A percentile compares a stretch with the other conserved stretches of the same genome.
Conservation (phyloP, 2,329 filamentous ascomycete species). For the Myriosclerotinia scirpicola region DNA sequence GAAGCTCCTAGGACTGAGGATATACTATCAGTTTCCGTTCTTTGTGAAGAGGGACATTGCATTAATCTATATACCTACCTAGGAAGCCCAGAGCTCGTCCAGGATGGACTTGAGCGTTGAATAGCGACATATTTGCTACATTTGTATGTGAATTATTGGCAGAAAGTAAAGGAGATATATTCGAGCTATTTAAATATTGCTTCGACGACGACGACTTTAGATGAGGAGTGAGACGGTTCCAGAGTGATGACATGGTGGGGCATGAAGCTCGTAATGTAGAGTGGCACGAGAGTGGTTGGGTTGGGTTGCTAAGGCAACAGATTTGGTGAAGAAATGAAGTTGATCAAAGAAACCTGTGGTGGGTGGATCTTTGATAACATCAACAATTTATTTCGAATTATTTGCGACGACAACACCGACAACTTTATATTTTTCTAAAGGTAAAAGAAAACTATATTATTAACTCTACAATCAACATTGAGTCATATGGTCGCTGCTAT, state of each 20-base stretch:
- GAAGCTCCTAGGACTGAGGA: conserved; percentile 79
- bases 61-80: conserved; percentile 41
- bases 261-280: conserved; percentile 17
- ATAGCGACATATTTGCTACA: conserved; percentile 46
- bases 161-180: neutral
- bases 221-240: conserved; percentile 9
- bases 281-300: neutral
- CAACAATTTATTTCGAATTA: neutral
- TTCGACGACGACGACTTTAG: neutral
- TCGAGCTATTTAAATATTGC: neutral
- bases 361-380: no score
- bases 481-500: neutral
- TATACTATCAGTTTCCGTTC: conserved; percentile 25
- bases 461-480: neutral
- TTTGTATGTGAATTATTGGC: conserved; percentile 26
- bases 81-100: conserved; percentile 55
- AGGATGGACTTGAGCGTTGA: conserved; percentile 63
- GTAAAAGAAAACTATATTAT: neutral
- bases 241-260: conserved; percentile 19
- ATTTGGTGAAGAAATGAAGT: conserved; percentile 4
- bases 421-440: neutral
- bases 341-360: neutral
- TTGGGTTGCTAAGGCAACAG: conserved; percentile 13
- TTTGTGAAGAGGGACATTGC: neutral
- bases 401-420: conserved; percentile 1